Conservation (phyloP, 2,329 filamentous ascomycete species). For the Aureobasidium namibiae region DNA sequence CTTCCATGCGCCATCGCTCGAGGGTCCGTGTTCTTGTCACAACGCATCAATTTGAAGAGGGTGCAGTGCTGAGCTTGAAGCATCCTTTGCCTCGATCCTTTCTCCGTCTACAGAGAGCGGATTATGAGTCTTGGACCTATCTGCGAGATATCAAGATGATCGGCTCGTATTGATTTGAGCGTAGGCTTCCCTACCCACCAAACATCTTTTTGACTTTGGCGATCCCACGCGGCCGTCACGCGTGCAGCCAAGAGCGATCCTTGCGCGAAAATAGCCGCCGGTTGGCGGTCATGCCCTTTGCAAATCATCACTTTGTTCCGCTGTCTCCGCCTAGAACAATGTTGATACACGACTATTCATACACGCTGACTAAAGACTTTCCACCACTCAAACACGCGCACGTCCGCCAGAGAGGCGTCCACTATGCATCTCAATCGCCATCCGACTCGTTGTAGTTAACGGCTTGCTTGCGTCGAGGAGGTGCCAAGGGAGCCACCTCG, state of each 20-base stretch:
- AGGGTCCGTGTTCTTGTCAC: neutral
- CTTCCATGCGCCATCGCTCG: neutral
- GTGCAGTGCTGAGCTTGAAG: neutral
- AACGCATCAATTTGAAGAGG: neutral
- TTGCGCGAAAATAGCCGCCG: constrained; percentile 9
- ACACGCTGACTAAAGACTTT: constrained; percentile 5
- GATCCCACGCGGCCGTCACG: neutral
- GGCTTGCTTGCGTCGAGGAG: neutral
- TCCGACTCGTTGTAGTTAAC: constrained; percentile 4
- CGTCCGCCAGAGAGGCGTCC: neutral
- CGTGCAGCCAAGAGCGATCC: constrained; percentile 9
- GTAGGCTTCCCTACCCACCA: neutral
- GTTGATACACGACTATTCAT: neutral
- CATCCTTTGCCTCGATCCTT: neutral
- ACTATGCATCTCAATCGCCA: neutral
- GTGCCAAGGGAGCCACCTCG: neutral
- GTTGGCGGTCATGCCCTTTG: neutral
- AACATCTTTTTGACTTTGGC: neutral
- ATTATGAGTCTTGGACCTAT: neutral
- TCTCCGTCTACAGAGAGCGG: neutral
- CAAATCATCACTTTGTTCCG: neutral
- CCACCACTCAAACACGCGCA: constrained; percentile 1
- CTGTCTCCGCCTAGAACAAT: neutral
- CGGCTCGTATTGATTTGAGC: neutral
- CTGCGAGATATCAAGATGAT: neutral